A percentile compares a stretch with the other conserved stretches of the same genome.
phyloP scores from a whole-genome alignment of 2,329 filamentous ascomycete genomes.

The Aspergillus uvarum region DNA sequence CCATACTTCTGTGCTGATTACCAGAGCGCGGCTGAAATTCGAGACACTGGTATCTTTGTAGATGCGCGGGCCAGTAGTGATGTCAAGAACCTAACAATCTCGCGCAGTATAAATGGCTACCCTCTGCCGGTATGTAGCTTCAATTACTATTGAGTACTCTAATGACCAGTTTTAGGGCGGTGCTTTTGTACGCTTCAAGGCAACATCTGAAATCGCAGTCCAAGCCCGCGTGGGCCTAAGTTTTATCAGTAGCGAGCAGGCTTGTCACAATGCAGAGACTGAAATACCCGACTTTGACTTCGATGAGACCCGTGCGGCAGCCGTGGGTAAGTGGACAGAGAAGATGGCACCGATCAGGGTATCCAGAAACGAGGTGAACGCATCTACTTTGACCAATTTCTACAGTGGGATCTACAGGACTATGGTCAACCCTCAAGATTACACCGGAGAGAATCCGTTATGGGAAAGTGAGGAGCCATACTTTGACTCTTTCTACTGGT shows the following conservation, averaged over 20 bases:
- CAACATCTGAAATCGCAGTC: slow-evolving; percentile 52
- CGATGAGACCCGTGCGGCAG: slow-evolving; percentile 50
- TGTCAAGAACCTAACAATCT: slow-evolving; percentile 55
- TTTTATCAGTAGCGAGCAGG: slow-evolving; percentile 65
- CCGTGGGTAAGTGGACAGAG: slow-evolving; percentile 57
- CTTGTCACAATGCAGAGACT: slow-evolving; percentile 64
- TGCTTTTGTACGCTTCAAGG: slow-evolving; percentile 63
- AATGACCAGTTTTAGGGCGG: slow-evolving; percentile 49
- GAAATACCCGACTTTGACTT: slow-evolving; percentile 69
- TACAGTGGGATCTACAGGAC: slow-evolving; percentile 69
- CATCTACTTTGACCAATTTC: slow-evolving; percentile 53
- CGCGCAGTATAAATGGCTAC: slow-evolving; percentile 59
- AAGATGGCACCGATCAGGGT: slow-evolving; percentile 50
- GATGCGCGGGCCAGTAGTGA: slow-evolving; percentile 59
- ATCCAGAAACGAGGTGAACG: slow-evolving; percentile 31
- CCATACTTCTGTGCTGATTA: slow-evolving; percentile 70
- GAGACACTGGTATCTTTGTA: slow-evolving; percentile 62
- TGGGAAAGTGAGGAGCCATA: slow-evolving; percentile 67
- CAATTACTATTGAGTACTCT: neutral
- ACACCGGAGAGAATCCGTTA: slow-evolving; percentile 68
- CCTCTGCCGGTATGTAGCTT: slow-evolving; percentile 40
- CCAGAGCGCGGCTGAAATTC: slow-evolving; percentile 50
- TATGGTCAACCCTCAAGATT: slow-evolving; percentile 71
- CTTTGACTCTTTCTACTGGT: slow-evolving; percentile 73
- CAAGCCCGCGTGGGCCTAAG: slow-evolving; percentile 67